Base-by-base conservation (phyloP, 441 rosid genomes). In the Brassica balearica region DNA sequence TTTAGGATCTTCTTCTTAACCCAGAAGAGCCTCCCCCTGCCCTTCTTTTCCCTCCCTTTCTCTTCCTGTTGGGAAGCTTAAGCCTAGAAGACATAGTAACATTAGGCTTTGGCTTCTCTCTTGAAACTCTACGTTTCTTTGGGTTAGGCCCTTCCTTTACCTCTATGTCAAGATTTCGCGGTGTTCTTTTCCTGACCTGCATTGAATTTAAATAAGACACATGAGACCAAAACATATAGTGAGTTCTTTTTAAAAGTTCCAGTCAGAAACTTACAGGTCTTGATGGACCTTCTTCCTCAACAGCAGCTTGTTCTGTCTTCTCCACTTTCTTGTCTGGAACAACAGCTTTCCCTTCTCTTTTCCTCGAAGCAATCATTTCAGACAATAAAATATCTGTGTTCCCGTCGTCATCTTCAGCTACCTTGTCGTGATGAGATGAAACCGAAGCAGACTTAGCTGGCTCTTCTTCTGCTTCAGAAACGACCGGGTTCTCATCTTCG, bases 1-100 rank as follows among this genome's bases (percentile, higher is more conserved):
- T 81, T 9, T 68, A 79, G 23, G 84, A 75, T 89, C 80, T 86
- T 75, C 79, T 82, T 36, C 81, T 81, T 84, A 89, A 71, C 23
- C 77, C 80, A 63, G 73, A 65, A 3, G 77, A 22, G 62, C 86
- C 85, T 55, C 60, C 60, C 7, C 60, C 60, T 51, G 88, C 73
- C 77, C 79, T 87, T 78, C 88, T 75, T 77, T 85, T 87, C 3
- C 92, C 87, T 46, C 88, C 78, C 77, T 83, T 88, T 77, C 88
- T 83, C 87, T 82, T 90, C 79, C 81, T 86, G 38, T 65, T 91
- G 17, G 82, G 71, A 69, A 68, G 79, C 79, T 84, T 84, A 27
- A 82, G 74, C 85, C 87, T 83, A 72, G 88, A 75, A 75, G 88
- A 74, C 20, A 89, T 82, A 38, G 81, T 81, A 46, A 77, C 85